A percentile compares a stretch with the other conserved stretches of the same genome.
These are phyloP conservation scores for Astragalus glycyphyllos DNA, from an alignment of 306 rosid species.

Conservation along the genomic window DNA sequence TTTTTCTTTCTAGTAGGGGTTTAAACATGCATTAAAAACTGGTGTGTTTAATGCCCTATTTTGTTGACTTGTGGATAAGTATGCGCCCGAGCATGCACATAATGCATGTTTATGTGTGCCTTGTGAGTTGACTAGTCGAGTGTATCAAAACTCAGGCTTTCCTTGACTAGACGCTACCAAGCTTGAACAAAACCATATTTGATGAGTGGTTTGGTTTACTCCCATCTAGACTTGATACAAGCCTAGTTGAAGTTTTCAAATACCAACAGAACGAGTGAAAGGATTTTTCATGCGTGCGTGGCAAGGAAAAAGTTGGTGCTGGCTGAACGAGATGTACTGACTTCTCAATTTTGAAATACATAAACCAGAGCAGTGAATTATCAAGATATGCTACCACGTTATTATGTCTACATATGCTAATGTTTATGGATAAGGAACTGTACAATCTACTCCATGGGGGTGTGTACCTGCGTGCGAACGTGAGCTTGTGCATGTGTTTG, in stretches of 20 bases:
- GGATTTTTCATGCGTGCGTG: conserved; percentile 23
- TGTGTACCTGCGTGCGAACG: background rate
- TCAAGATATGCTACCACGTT: background rate
- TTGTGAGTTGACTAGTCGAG: background rate
- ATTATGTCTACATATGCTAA: conserved; percentile 4
- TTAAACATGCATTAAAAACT: background rate
- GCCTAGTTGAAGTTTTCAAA: conserved; percentile 17
- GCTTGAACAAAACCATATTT: background rate
- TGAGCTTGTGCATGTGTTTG: no score
- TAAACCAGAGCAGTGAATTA: background rate
- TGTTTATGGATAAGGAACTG: conserved; percentile 16
- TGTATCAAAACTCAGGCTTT: background rate
- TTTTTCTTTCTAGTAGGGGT: background rate
- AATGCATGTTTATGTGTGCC: background rate
- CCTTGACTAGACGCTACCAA: conserved; percentile 20
- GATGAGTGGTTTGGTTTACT: conserved; percentile 9
- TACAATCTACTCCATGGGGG: conserved; percentile 19
- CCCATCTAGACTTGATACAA: conserved; percentile 2
- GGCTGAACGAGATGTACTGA: background rate
- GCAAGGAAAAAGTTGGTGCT: background rate
- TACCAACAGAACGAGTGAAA: conserved; percentile 2
- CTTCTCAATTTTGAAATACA: background rate
- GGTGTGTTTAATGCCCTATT: background rate
- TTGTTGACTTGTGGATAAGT: background rate
- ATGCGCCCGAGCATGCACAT: background rate